These are phyloP conservation scores for Vigna unguiculata DNA, from an alignment of 306 rosid genomes.

Conservation along the genomic window DNA sequence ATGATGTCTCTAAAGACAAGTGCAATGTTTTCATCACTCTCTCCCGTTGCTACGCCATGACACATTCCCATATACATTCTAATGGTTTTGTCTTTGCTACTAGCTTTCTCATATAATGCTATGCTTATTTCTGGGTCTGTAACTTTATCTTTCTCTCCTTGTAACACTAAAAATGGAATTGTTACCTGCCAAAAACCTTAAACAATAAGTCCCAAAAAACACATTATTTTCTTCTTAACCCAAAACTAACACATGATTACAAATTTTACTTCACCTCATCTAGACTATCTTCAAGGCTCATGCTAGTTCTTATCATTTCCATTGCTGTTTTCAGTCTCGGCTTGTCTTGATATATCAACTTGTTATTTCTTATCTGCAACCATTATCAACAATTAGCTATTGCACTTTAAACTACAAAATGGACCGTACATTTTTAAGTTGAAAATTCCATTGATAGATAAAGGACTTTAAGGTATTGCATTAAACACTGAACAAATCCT, in stretches of 20 bases:
- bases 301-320: conserved; percentile 82
- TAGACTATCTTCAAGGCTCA: conserved; percentile 63
- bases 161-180: conserved; percentile 82
- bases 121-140: conserved; percentile 91
- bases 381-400: conserved; percentile 2
- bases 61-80: conserved; percentile 87
- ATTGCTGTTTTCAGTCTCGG: conserved; percentile 86
- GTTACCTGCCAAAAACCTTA: conserved; percentile 51
- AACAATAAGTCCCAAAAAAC: neutral
- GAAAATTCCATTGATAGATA: too few relatives aligned
- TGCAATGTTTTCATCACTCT: conserved; percentile 75
- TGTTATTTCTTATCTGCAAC: conserved; percentile 75
- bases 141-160: conserved; percentile 89
- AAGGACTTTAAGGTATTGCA: too few relatives aligned
- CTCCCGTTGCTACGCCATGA: conserved; percentile 84
- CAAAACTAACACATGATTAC: neutral
- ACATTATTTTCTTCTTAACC: neutral
- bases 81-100: conserved; percentile 83
- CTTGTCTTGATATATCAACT: conserved; percentile 84
- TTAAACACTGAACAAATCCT: neutral
- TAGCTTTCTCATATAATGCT: conserved; percentile 64
- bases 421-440: too few relatives aligned
- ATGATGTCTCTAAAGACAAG: conserved; percentile 74
- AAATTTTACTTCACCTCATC: conserved; percentile 57
- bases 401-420: too few relatives aligned